Evolutionary conservation across 2,329 filamentous ascomycete species (phyloP), one percentile per base, ranked within the genome.

Genomic region (Cladobotryum protrusum): DNA sequence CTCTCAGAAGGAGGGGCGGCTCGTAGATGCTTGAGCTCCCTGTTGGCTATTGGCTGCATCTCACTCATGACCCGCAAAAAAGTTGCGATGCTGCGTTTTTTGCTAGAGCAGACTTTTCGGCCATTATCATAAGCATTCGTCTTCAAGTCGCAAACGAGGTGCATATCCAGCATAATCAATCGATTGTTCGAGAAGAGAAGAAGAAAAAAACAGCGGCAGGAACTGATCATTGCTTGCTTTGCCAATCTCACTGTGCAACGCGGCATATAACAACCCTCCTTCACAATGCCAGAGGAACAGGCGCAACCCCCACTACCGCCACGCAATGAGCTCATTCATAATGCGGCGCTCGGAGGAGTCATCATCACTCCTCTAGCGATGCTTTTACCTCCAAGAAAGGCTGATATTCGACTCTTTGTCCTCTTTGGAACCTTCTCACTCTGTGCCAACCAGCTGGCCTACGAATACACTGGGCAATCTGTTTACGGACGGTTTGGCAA

Each of bases 401-500:
- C 77, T 45, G 75, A 79, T 62, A 51, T 77, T 45, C 77, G 78
- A 52, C 72, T 74, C 62, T 58, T 73, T 44, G 63, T 78, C 47
- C 75, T 82, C 45, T 70, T 70, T 50, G 69, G 69, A 51, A 71
- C 72, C 50, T 72, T 77, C 56, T 74, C 78, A 29, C 72, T 77
- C 56, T 73, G 74, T 49, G 74, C 76, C 50, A 78, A 78, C 63
- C 76, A 78, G 64, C 74, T 83, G 37, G 70, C 70, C 44, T 72
- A 75, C 64, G 77, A 80, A 64, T 81, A 76, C 66, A 81, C 73
- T 13, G 79, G 79, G 45, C 69, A 69, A 45, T 79, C 77, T 24
- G 71, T 81, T 52, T 67, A 71, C 58, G 59, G 67, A 54, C 77
- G 78, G 8, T 70, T 78, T 54, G 63, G 63, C 50, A 65, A 59